phyloP scores from a whole-genome alignment of 83 land plant species.

The Larix sibirica region DNA sequence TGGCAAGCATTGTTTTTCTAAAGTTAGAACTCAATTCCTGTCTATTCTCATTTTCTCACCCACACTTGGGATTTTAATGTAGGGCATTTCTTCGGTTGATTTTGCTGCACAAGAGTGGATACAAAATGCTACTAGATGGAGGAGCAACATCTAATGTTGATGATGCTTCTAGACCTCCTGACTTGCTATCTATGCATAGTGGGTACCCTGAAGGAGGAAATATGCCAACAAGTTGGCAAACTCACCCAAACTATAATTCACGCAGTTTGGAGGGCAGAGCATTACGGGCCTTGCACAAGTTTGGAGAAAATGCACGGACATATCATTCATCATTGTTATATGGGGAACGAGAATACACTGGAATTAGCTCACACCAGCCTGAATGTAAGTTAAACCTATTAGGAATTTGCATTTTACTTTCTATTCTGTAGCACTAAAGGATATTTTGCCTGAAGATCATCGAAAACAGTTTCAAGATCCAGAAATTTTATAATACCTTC shows the following conservation, averaged over 20 bases:
- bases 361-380: conserved; percentile 2
- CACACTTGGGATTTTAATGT: conserved; percentile 9
- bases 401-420: conserved; percentile 1
- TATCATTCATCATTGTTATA: background rate
- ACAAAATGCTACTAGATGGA: conserved; percentile 89
- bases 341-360: background rate
- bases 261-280: conserved; percentile 68
- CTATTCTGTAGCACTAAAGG: background rate
- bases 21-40: background rate
- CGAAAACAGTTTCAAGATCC: too few relatives aligned
- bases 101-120: conserved; percentile 77
- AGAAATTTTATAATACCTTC: background rate
- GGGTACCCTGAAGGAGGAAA: conserved; percentile 21
- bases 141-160: conserved; percentile 71
- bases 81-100: conserved; percentile 83
- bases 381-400: background rate
- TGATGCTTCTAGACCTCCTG: conserved; percentile 5
- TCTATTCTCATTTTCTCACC: background rate
- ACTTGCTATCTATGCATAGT: background rate
- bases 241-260: conserved; percentile 19
- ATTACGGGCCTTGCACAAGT: conserved; percentile 67
- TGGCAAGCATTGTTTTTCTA: background rate
- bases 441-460: background rate
- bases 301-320: conserved; percentile 66
- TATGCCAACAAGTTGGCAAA: conserved; percentile 10